Percentiles rank a stretch among this genome's conserved stretches.
Conservation (phyloP, 768 basidiomycete species). For the Boletus reticulatus region DNA sequence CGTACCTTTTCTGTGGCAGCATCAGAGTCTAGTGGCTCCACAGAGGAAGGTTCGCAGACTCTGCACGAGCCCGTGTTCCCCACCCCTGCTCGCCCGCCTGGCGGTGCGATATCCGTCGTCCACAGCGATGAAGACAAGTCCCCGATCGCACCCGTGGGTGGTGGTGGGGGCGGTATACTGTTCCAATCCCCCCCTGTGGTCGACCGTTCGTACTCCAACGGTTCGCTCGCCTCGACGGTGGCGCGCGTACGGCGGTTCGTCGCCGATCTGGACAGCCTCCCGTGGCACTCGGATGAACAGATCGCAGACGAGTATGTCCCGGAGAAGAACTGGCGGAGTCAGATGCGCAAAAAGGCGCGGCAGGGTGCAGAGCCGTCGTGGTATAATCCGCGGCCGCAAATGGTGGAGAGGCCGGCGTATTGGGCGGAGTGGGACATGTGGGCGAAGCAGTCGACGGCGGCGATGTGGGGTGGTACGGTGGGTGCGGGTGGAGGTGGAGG, state of each 20-base stretch:
- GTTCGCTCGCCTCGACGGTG: slow-evolving; percentile 25
- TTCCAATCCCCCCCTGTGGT: not conserved
- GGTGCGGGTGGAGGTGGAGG: not conserved
- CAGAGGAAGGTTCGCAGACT: slow-evolving; percentile 19
- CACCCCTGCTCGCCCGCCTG: not conserved
- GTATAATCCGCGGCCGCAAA: slow-evolving; percentile 22
- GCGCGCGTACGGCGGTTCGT: slow-evolving; percentile 37
- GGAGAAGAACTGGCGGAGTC: slow-evolving; percentile 22
- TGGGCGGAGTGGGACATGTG: slow-evolving; percentile 24
- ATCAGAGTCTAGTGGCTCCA: not conserved
- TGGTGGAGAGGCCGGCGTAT: not conserved
- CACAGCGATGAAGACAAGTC: not conserved
- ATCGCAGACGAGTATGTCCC: slow-evolving; percentile 47
- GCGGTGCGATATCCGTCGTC: not conserved
- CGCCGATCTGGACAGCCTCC: slow-evolving; percentile 36
- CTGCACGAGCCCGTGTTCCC: slow-evolving; percentile 10
- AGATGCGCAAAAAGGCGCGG: slow-evolving; percentile 7
- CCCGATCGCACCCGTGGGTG: not conserved
- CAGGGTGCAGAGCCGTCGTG: slow-evolving; percentile 27
- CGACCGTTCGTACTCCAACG: slow-evolving; percentile 2
- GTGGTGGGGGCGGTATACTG: not conserved
- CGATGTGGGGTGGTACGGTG: slow-evolving; percentile 1
- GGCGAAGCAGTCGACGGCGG: slow-evolving; percentile 23
- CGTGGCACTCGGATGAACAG: slow-evolving; percentile 43
- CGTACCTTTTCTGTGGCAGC: not conserved